A percentile compares a stretch with the other conserved stretches of the same genome.
Conservation (phyloP, 805 yeast species). For the Wickerhamiella azymoides region DNA sequence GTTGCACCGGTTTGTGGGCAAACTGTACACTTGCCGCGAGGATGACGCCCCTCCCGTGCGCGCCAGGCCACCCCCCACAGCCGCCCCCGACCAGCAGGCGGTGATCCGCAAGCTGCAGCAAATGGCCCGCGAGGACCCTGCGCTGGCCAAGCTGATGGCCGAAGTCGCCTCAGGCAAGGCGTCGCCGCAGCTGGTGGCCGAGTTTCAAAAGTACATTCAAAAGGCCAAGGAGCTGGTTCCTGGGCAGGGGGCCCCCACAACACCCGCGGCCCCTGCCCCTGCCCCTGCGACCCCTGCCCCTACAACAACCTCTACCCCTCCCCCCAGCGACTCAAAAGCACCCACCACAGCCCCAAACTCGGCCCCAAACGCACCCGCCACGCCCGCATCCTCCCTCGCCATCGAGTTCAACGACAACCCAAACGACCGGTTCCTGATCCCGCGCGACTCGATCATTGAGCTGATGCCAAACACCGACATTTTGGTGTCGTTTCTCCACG, state of each 20-base stretch:
- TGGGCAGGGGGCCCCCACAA: no score
- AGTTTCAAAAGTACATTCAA: constrained; percentile 69
- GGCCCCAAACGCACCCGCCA: no score
- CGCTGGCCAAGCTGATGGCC: constrained; percentile 61
- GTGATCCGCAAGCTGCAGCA: constrained; percentile 77
- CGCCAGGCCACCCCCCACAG: not conserved
- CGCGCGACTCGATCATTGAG: constrained; percentile 67
- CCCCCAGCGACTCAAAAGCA: no score
- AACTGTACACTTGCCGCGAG: constrained; percentile 75
- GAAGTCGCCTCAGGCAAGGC: constrained; percentile 79
- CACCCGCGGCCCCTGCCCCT: constrained; percentile 37
- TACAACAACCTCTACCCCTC: constrained; percentile 2
- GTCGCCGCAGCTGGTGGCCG: constrained; percentile 50
- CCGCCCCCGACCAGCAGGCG: constrained; percentile 36
- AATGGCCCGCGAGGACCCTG: constrained; percentile 61
- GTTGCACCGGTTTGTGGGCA: constrained; percentile 66
- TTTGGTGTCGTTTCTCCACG: constrained; percentile 28
- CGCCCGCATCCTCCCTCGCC: constrained; percentile 36
- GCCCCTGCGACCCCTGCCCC: constrained; percentile 4
- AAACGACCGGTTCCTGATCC: constrained; percentile 56
- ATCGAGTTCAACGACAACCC: constrained; percentile 79
- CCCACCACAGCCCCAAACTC: constrained; percentile 3
- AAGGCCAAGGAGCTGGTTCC: constrained; percentile 41
- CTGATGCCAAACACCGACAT: constrained; percentile 23
- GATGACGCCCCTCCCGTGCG: constrained; percentile 30